Evolutionary conservation across 2,329 filamentous ascomycete genomes (phyloP), one percentile per base, ranked within the genome.

Genomic region (Colletotrichum sp.): DNA sequence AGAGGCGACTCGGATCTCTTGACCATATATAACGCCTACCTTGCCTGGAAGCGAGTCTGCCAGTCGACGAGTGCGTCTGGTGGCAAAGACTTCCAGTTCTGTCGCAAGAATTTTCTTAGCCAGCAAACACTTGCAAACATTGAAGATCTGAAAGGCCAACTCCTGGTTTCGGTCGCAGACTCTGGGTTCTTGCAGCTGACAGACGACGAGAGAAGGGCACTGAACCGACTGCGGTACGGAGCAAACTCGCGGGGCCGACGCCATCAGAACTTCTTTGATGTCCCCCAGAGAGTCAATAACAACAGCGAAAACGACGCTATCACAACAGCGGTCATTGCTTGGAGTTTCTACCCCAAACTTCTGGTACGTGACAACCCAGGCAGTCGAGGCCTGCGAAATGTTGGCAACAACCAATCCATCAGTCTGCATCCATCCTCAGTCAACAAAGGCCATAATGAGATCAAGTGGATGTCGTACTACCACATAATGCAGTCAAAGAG

Each of bases 321-420:
- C 28, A 90, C 95, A 8, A 92, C 93, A 76, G 94, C 96, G 0
- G 94, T 98, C 57, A 94, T 98, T 79, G 95, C 96, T 1, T 98
- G 95, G 92, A 96, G 95, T 69, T 98, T 99, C 87, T 99, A 99
- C 81, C 97, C 97, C 1, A 98, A 98, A 81, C 90, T 99, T 18
- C 90, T 99, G 5, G 92, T 94, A 30, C 92, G 94, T 72, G 96
- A 99, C 80, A 92, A 92, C 66, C 86, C 87, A 0, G 88, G 88
- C 26, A 87, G 88, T 30, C 98, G 96, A 86, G 95, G 95, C 15
- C 94, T 96, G 89, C 93, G 96, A 71, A 99, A 98, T 79, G 93
- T 98, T 76, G 93, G 95, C 69, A 99, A 98, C 86, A 98, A 98
- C 83, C 96, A 99, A 84, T 91, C 92, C 60, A 96, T 99, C 79